Percentiles rank a stretch among this genome's conserved stretches.
These are phyloP conservation scores for Lathyrus aphaca DNA, from an alignment of 306 rosid genomes.

Conservation along the genomic window DNA sequence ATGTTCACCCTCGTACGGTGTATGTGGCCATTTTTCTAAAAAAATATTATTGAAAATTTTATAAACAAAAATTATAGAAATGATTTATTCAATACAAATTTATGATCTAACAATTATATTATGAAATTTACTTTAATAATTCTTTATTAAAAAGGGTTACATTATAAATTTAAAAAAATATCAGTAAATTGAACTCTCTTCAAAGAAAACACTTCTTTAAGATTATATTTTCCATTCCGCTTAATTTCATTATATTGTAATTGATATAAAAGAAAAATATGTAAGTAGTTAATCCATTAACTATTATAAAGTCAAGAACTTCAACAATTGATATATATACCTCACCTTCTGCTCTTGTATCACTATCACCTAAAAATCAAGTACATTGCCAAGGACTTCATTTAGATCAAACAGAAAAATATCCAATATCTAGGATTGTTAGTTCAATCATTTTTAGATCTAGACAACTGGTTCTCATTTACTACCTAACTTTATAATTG, in stretches of 20 bases:
- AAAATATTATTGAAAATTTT: too few species aligned
- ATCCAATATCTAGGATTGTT: slow-evolving; percentile 5
- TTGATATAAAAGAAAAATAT: not conserved
- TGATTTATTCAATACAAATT: too few species aligned
- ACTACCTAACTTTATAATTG: not conserved
- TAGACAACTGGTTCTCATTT: slow-evolving; percentile 29
- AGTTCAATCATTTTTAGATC: slow-evolving; percentile 25
- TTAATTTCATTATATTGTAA: not conserved
- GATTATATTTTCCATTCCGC: too few species aligned
- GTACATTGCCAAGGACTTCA: slow-evolving; percentile 6
- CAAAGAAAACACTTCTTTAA: too few species aligned
- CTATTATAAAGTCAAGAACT: not conserved
- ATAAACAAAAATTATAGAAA: too few species aligned
- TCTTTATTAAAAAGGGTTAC: too few species aligned
- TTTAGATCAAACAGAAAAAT: slow-evolving; percentile 16
- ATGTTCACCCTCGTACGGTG: too few species aligned
- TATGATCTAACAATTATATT: too few species aligned
- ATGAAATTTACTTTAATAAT: too few species aligned
- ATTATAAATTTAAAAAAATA: too few species aligned
- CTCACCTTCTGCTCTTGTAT: slow-evolving; percentile 11
- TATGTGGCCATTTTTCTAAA: too few species aligned
- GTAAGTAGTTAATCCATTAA: not conserved
- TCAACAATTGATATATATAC: not conserved
- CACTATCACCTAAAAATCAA: slow-evolving; percentile 27
- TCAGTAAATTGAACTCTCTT: too few species aligned